Base-by-base conservation (phyloP, 2,329 filamentous ascomycete genomes). In the Diplodia intermedia region DNA sequence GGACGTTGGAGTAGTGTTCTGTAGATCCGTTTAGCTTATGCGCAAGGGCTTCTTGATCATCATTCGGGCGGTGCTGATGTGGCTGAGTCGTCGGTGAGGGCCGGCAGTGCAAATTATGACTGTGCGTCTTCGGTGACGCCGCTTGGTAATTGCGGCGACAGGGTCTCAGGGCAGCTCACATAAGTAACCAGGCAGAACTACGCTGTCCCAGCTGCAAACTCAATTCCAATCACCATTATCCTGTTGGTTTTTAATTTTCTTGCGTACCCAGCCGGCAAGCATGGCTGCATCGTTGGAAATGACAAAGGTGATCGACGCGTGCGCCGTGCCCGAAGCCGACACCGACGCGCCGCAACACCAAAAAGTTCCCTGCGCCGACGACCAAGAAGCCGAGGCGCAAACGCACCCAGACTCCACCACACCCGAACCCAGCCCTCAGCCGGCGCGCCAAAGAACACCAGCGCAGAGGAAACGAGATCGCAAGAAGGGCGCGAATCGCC, bases 1-100 rank as follows among this genome's bases (percentile, higher is more conserved):
- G 40, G 53, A 66, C 65, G 53, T 57, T 66, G 60, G 43, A 47
- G 43, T 38, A 63, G 60, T 63, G 60, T 63, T 63, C 60, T 38
- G 43, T 63, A 63, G 60, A 63, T 63, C 60, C 23, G n/a, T 47
- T 63, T 52, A 52, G 60, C 60, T 63, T 49, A 63, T 53, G 43
- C 40, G 57, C 57, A 62, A 50, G 57, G 57, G 18, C 40, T 49
- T 52, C 29, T 9, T 26, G 29, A 33, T 38, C n/a, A 49, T 36
- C 60, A 40, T 38, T 3, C 26, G 60, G 60, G 43, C 60, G 60
- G 60, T 63, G 60, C 60, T 38, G 60, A 63, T 29, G 60, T 63
- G 60, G 60, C 60, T 63, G 60, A 38, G 47, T 47, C 29, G 43
- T 14, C 60, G 60, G 60, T 63, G 47, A 40, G n/a, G 31, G 54